Base-by-base conservation (phyloP, 352 stramenopile genomes). In the Saprolegnia diclina region DNA sequence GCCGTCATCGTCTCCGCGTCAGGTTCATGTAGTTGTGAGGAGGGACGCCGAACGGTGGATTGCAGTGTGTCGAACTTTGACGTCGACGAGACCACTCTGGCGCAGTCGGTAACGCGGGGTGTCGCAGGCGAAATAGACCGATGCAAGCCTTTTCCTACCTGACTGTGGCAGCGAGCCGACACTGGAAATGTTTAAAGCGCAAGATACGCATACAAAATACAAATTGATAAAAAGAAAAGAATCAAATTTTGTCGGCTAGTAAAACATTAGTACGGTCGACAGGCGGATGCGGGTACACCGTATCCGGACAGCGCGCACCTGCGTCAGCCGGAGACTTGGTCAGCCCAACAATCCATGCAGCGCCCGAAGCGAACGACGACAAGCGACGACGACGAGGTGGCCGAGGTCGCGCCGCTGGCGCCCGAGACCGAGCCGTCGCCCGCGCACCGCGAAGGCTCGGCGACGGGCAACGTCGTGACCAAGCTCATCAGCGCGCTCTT, bases 401-500 rank as follows among this genome's bases (percentile, higher is more conserved):
- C 57, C 13, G 50, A 66, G 21, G 57, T 19, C 13, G 1, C 37
- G 11, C 19, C 35, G 7, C 32, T 42, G 5, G 14, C 40, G 37
- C 9, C 42, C 6, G 24, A n/a, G 16, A 48, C 11, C 13, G 42
- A 48, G 13, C 18, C 42, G 42, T 22, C 53, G 22, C 35, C 53
- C 21, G 21, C 19, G 22, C 29, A 24, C 13, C 57, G 10, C 19
- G 22, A 66, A 35, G 40, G 57, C 26, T 38, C 35, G 21, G 57
- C 40, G 21, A 21, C 50, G 10, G 22, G 57, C 40, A 35, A 55
- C 44, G 50, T 66, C 24, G 11, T 66, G 19, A 66, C 57, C 37
- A 66, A 66, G 57, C 50, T 66, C 40, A 55, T 53, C 11, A 37
- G 57, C 57, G 29, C 76, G n/a, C 57, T 76, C 22, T 88, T 91